Conservation (phyloP, 2,329 filamentous ascomycete genomes). For the Colletotrichum chrysophilum region DNA sequence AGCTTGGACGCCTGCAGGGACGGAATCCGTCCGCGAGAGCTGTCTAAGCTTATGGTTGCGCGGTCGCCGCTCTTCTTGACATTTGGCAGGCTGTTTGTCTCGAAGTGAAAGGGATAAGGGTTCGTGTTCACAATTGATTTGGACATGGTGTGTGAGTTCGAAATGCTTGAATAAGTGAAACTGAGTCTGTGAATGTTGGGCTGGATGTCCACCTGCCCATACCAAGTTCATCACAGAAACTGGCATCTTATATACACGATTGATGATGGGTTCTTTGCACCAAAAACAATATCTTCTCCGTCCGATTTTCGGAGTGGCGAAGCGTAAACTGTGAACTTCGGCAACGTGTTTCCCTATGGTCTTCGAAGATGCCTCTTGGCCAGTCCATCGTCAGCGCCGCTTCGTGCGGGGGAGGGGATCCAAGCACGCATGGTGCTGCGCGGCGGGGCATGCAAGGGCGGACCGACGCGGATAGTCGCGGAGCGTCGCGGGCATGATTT, state of each 20-base stretch:
- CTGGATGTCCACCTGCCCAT: background rate
- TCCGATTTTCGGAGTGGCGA: background rate
- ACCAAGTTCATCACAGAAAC: background rate
- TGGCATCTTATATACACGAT: background rate
- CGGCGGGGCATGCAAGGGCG: background rate
- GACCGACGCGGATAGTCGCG: conserved; percentile 15
- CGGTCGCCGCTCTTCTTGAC: conserved; percentile 24
- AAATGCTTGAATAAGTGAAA: background rate
- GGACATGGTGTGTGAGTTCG: conserved; percentile 22
- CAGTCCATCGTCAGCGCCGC: background rate
- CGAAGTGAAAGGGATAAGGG: conserved; percentile 37
- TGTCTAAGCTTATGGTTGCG: conserved; percentile 23
- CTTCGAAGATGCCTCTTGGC: background rate
- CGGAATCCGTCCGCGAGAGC: conserved; percentile 40
- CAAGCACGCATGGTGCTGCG: background rate
- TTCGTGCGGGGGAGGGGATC: background rate
- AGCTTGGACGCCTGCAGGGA: conserved; percentile 35
- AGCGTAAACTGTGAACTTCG: background rate
- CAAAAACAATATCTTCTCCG: background rate
- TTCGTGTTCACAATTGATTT: conserved; percentile 33
- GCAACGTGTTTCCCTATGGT: background rate
- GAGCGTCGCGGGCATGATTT: background rate
- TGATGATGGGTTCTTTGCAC: background rate
- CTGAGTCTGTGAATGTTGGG: background rate
- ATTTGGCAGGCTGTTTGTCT: conserved; percentile 30